phyloP scores from a whole-genome alignment of 805 yeast species.

The Millerozyma miso region DNA sequence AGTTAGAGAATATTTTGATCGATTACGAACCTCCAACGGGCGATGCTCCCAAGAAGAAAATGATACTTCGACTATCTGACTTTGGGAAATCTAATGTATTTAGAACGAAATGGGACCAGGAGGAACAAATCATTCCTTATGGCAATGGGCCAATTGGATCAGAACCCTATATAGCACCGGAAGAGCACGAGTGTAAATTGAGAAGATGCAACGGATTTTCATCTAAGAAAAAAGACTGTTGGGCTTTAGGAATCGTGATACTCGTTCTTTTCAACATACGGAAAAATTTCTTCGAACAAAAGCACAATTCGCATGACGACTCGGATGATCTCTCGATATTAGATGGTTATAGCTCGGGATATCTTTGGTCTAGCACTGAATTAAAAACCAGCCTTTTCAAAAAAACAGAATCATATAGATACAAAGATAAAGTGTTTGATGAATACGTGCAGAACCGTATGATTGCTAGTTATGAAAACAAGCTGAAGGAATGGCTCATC shows the following conservation, averaged over 20 bases:
- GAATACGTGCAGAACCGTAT: conserved; percentile 44
- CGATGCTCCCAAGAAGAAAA: conserved; percentile 5
- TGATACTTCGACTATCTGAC: conserved; percentile 47
- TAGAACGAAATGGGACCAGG: conserved; percentile 76
- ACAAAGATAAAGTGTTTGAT: conserved; percentile 27
- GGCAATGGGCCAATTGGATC: conserved; percentile 78
- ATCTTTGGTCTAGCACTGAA: conserved; percentile 33
- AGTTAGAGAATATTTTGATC: conserved; percentile 80
- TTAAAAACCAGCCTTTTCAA: conserved; percentile 11
- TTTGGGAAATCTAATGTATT: conserved; percentile 92
- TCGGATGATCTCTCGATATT: conserved; percentile 12
- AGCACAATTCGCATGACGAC: conserved; percentile 4
- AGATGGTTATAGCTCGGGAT: conserved; percentile 18
- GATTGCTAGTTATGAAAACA: conserved; percentile 29
- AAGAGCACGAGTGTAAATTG: conserved; percentile 51
- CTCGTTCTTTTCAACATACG: conserved; percentile 28
- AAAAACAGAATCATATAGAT: conserved; percentile 11
- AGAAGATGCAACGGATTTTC: conserved; percentile 44
- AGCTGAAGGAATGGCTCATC: conserved; percentile 31
- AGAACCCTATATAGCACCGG: conserved; percentile 90
- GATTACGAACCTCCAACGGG: conserved; percentile 5
- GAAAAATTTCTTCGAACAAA: conserved; percentile 19
- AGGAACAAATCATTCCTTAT: conserved; percentile 41
- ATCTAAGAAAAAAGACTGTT: conserved; percentile 76
- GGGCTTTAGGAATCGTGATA: conserved; percentile 73